A percentile compares a stretch with the other conserved stretches of the same genome.
Conservation (phyloP, 202 grass and related monocot species). For the Dendrocalamus latiflorus region DNA sequence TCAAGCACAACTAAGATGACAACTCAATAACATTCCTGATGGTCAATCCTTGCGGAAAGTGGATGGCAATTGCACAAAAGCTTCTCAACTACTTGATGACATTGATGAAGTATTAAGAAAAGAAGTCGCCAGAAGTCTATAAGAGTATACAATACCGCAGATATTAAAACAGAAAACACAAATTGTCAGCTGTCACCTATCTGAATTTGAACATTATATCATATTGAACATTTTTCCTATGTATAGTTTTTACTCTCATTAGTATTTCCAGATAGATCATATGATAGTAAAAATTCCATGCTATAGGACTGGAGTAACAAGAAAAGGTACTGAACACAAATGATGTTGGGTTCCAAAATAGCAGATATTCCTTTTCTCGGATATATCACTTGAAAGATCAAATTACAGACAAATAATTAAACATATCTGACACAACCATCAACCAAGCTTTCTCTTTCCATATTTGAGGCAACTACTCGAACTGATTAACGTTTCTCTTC, state of each 20-base stretch:
- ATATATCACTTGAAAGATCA: no score
- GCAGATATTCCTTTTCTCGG: no score
- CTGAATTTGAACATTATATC: background rate
- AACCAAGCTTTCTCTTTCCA: no score
- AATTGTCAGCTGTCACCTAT: background rate
- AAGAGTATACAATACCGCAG: background rate
- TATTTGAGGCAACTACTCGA: no score
- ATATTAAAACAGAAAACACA: background rate
- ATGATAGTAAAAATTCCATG: background rate
- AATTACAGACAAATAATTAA: no score
- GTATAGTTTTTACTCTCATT: background rate
- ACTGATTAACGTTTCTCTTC: no score
- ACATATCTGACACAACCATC: no score
- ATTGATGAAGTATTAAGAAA: background rate
- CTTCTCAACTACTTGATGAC: background rate
- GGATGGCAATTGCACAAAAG: background rate
- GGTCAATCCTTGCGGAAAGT: slow-evolving; percentile 13
- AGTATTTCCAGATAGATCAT: slow-evolving; percentile 12
- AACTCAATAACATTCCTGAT: slow-evolving; percentile 1
- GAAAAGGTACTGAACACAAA: slow-evolving; percentile 8
- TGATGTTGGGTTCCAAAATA: slow-evolving; percentile 1
- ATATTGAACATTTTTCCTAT: background rate
- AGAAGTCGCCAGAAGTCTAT: background rate
- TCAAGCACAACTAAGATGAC: slow-evolving; percentile 9
- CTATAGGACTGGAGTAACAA: background rate